A percentile compares a stretch with the other conserved stretches of the same genome.
phyloP scores from a whole-genome alignment of 1,284 basidiomycete species.

The Trichosporon inkin region DNA sequence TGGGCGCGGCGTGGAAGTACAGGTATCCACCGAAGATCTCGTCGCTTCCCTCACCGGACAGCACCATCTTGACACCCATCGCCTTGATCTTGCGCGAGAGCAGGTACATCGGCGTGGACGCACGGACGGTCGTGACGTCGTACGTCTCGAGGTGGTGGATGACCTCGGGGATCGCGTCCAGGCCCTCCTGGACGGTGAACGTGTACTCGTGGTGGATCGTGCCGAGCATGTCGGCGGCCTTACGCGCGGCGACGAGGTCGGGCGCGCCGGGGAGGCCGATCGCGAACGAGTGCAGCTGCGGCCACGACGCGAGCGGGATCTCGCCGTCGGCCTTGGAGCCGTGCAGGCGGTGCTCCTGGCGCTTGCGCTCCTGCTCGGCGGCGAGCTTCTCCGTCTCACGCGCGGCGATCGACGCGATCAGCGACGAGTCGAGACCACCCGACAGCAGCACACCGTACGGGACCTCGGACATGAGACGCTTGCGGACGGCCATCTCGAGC shows the following conservation, averaged over 20 bases:
- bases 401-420: slow-evolving; percentile 95
- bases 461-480: slow-evolving; percentile 94
- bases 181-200: slow-evolving; percentile 96
- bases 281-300: slow-evolving; percentile 96
- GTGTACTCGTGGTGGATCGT: slow-evolving; percentile 97
- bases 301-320: slow-evolving; percentile 77
- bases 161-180: slow-evolving; percentile 96
- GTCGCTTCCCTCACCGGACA: slow-evolving; percentile 95
- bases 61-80: slow-evolving; percentile 99
- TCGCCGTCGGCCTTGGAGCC: slow-evolving; percentile 21
- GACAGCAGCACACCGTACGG: slow-evolving; percentile 96
- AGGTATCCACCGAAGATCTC: slow-evolving; percentile 98
- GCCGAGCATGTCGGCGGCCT: slow-evolving; percentile 88
- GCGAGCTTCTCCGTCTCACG: slow-evolving; percentile 92
- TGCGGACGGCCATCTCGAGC: slow-evolving; percentile 88
- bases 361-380: slow-evolving; percentile 67
- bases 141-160: slow-evolving; percentile 99
- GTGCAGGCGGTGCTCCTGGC: slow-evolving; percentile 53
- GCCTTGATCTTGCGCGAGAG: slow-evolving; percentile 98
- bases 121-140: slow-evolving; percentile 97
- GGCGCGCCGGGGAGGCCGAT: slow-evolving; percentile 94
- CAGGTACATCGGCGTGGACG: slow-evolving; percentile 80
- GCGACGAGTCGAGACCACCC: slow-evolving; percentile 90
- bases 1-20: slow-evolving; percentile 98
- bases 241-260: slow-evolving; percentile 88